These are phyloP conservation scores for Penicillium bialowiezense DNA, from an alignment of 495 filamentous ascomycete genomes.

Conservation along the genomic window DNA sequence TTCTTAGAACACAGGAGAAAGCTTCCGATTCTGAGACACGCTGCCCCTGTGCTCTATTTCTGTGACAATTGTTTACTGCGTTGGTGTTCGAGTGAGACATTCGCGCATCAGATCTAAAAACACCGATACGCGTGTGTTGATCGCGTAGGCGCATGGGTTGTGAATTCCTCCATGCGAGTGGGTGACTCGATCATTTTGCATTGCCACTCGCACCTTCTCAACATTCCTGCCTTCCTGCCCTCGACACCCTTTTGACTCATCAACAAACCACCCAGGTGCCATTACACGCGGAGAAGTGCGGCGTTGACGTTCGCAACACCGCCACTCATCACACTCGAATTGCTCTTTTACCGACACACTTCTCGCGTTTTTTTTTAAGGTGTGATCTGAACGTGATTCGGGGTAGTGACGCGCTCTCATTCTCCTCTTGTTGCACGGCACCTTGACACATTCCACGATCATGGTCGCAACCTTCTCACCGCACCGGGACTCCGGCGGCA, in stretches of 20 bases:
- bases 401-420: conserved; percentile 11
- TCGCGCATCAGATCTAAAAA: not conserved
- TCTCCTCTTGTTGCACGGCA: conserved; percentile 18
- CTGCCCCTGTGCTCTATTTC: not conserved
- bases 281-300: too few species aligned
- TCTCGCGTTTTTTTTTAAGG: too few species aligned
- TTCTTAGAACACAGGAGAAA: conserved; percentile 3
- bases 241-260: not conserved
- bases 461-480: conserved; percentile 56
- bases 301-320: not conserved
- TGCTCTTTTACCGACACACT: too few species aligned
- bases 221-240: conserved; percentile 8
- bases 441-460: conserved; percentile 24
- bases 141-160: conserved; percentile 3
- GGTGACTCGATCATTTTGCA: conserved; percentile 3
- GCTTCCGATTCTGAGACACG: too few species aligned
- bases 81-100: conserved; percentile 2
- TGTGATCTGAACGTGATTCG: conserved; percentile 1
- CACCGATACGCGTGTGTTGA: not conserved
- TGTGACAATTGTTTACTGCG: not conserved
- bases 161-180: conserved; percentile 5
- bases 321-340: too few species aligned
- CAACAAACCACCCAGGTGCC: not conserved
- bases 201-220: conserved; percentile 1
- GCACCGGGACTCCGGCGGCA: conserved; percentile 66